These are phyloP conservation scores for Ophiostoma novo-ulmi DNA, from an alignment of 2,329 filamentous ascomycete genomes.

Conservation along the genomic window DNA sequence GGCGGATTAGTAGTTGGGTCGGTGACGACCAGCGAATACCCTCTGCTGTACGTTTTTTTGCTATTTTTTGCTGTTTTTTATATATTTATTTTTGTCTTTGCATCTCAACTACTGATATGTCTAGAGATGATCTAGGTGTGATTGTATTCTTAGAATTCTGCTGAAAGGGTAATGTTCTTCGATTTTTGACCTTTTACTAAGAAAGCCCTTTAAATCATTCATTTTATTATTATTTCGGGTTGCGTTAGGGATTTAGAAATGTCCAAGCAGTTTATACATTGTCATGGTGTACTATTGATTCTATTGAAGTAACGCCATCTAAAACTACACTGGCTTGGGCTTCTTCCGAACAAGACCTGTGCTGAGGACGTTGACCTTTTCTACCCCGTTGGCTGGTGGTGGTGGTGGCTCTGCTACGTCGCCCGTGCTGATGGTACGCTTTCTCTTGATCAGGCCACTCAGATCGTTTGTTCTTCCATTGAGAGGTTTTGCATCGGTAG, in stretches of 20 bases:
- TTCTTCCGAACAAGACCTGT: conserved; percentile 50
- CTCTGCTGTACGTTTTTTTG: not conserved
- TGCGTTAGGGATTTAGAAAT: no score
- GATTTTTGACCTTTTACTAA: no score
- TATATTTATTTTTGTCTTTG: not conserved
- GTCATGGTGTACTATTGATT: not conserved
- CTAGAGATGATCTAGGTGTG: no score
- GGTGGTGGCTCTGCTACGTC: not conserved
- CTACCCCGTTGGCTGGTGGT: not conserved
- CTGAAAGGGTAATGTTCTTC: not conserved
- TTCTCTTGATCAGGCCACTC: conserved; percentile 43
- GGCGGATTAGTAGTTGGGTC: no score
- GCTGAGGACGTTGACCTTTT: conserved; percentile 35
- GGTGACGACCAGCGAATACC: not conserved
- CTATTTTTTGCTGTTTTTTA: not conserved
- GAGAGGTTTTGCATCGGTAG: conserved; percentile 12
- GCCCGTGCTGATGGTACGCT: conserved; percentile 22
- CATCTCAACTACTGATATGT: no score
- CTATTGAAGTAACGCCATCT: not conserved
- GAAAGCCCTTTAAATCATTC: no score
- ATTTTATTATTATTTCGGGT: no score
- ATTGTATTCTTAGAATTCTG: not conserved
- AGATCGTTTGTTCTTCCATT: conserved; percentile 41
- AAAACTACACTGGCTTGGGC: conserved; percentile 38
- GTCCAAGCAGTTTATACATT: no score